phyloP scores from a whole-genome alignment of 805 yeast genomes.

The Myxozyma neotropica region DNA sequence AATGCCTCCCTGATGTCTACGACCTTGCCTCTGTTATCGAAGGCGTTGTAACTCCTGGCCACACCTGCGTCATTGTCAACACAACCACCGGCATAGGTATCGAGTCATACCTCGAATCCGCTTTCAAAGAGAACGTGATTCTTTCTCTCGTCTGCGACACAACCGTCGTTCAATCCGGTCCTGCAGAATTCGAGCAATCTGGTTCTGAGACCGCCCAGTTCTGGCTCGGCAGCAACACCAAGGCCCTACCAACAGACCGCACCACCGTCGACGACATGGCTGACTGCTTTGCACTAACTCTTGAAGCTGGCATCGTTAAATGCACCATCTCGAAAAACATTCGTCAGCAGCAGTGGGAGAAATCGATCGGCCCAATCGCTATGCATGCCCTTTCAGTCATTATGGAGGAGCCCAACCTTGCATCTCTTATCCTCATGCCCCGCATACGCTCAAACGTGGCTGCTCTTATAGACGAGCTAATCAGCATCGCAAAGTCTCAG shows the following conservation, averaged over 20 bases:
- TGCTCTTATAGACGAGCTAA: conserved; percentile 26
- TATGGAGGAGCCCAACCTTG: conserved; percentile 33
- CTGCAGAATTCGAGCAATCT: conserved; percentile 34
- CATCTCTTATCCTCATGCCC: conserved; percentile 17
- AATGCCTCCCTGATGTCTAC: conserved; percentile 65
- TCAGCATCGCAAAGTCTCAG: conserved; percentile 27
- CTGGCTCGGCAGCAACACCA: conserved; percentile 29
- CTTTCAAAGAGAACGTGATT: conserved; percentile 54
- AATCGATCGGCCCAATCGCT: conserved; percentile 33
- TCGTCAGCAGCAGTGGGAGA: conserved; percentile 36
- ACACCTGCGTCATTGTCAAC: conserved; percentile 56
- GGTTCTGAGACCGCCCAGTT: conserved; percentile 13
- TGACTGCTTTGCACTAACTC: conserved; percentile 32
- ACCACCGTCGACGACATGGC: conserved; percentile 33
- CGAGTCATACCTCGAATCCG: conserved; percentile 56
- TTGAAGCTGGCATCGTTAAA: conserved; percentile 32
- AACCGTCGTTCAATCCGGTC: conserved; percentile 27
- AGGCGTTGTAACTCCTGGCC: conserved; percentile 52
- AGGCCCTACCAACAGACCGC: conserved; percentile 3
- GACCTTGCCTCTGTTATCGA: conserved; percentile 55
- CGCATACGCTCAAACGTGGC: conserved; percentile 15
- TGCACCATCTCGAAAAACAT: conserved; percentile 32
- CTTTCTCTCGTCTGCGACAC: conserved; percentile 61
- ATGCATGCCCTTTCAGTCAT: conserved; percentile 31
- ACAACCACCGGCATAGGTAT: conserved; percentile 58